Conservation (phyloP, 805 yeast genomes). For the Kurtzmaniella cleridarum region DNA sequence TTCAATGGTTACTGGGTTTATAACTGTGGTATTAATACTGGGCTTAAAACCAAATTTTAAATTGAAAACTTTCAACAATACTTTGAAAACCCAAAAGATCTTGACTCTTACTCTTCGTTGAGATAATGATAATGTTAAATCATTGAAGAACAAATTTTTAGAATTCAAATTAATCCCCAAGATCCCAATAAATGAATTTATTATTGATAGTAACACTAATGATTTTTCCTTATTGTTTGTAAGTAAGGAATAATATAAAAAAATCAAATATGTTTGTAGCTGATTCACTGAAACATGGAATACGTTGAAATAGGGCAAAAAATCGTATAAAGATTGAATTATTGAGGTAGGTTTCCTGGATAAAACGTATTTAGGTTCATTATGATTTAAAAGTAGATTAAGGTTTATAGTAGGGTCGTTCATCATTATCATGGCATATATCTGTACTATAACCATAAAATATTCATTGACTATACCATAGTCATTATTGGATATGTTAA, state of each 20-base stretch:
- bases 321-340: slow-evolving; percentile 37
- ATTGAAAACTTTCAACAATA: slow-evolving; percentile 36
- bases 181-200: slow-evolving; percentile 40
- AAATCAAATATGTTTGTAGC: slow-evolving; percentile 45
- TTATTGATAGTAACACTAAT: slow-evolving; percentile 30
- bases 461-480: slow-evolving; percentile 37
- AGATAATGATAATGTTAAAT: slow-evolving; percentile 34
- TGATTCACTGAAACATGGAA: slow-evolving; percentile 43
- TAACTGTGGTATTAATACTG: slow-evolving; percentile 40
- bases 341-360: slow-evolving; percentile 20
- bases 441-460: slow-evolving; percentile 40
- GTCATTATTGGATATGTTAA: slow-evolving; percentile 43
- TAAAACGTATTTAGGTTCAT: slow-evolving; percentile 24
- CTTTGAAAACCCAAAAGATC: slow-evolving; percentile 43
- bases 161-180: slow-evolving; percentile 38
- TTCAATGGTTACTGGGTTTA: slow-evolving; percentile 43
- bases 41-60: slow-evolving; percentile 43
- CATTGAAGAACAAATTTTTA: slow-evolving; percentile 39
- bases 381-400: slow-evolving; percentile 34
- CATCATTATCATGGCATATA: slow-evolving; percentile 49
- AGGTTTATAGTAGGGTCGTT: slow-evolving; percentile 43
- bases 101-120: slow-evolving; percentile 36
- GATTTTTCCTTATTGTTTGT: slow-evolving; percentile 39
- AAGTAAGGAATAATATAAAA: slow-evolving; percentile 43
- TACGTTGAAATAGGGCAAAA: slow-evolving; percentile 43